Evolutionary conservation across 1,284 basidiomycete genomes (phyloP), one percentile per base, ranked within the genome.

Genomic region (Ganoderma meredithae): DNA sequence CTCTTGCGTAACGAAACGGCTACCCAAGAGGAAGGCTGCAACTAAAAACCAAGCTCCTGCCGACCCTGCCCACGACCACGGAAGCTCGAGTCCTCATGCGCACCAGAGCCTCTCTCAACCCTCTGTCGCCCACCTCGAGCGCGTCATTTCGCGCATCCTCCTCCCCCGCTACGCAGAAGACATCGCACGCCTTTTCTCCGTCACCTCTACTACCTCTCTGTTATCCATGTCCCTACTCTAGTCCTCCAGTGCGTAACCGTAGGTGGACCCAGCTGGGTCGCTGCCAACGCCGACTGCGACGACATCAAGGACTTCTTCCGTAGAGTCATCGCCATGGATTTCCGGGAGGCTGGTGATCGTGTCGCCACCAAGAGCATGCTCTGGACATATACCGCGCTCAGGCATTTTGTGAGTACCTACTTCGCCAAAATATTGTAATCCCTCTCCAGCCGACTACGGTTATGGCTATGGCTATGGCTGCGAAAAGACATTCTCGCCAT

Each of bases 291-390:
- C 8, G 87, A 89, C 69, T 84, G 78, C 63, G 90, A 91, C 66
- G 89, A 89, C 65, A 83, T 91, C 76, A 91, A 90, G 72, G 89
- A 91, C 72, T 91, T 90, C 76, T 88, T 91, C 76, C 83, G 90
- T 25, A 82, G 86, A 1, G 84, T 83, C 60, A 85, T 92, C 69
- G 84, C 85, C 66, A 91, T 92, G 90, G 90, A 92, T 75, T 83
- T 92, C 77, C 83, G 90, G 31, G 88, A 92, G 76, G 89, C 89
- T 0, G 90, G 90, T 15, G 90, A 92, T 71, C 84, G 90, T 33
- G 89, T 91, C 25, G 90, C 90, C 17, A 91, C 90, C 12, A 92
- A 91, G 82, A 90, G 89, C 73, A 88, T 91, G 12, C 79, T 92
- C 64, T 92, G 90, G 90, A 90, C 88, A 1, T 92, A 92, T 78